Evolutionary conservation across 805 yeast genomes (phyloP), one percentile per base, ranked within the genome.

Genomic region (Yamadazyma takamatsuzukensis): DNA sequence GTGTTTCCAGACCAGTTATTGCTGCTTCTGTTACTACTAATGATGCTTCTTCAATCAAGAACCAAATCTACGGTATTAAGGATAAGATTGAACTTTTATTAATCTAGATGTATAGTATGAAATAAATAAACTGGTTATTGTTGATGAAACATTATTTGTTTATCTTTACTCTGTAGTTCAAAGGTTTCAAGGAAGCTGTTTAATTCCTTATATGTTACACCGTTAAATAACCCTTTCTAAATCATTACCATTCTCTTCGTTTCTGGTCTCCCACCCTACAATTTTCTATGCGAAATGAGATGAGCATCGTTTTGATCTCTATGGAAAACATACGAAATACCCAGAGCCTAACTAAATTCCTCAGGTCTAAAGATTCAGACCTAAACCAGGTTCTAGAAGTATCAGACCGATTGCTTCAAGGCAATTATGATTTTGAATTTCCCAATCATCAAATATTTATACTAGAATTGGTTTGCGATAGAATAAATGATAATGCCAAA

Each of bases 1-100:
- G 99, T 73, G 98, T 93, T 45, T 87, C 97, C 37, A 85, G 99
- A 78, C 97, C 97, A 49, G 99, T 93, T 41, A 90, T 93, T 63
- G 95, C 98, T 60, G 97, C 97, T 46, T 83, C 95, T 44, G 93
- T 93, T 61, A 93, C 99, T 63, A 80, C 97, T 49, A 93, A 93
- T 72, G 99, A 93, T 61, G 95, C 96, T 56, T 88, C 97, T 53
- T 84, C 96, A 57, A 85, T 93, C 74, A 88, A 88, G 78, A 86
- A 74, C 78, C 97, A 90, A 77, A 86, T 93, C 72, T 88, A 84
- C 70, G 85, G 85, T 61, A 88, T 90, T 70, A 93, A 93, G 86
- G 97, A 93, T 76, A 89, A 90, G 84, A 90, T 93, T 68, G 99
- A 93, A 76, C 86, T 96, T 53, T 78, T 93, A 64, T 79, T 93